These are phyloP conservation scores for Rubus idaeus DNA, from an alignment of 306 rosid species.

Conservation along the genomic window DNA sequence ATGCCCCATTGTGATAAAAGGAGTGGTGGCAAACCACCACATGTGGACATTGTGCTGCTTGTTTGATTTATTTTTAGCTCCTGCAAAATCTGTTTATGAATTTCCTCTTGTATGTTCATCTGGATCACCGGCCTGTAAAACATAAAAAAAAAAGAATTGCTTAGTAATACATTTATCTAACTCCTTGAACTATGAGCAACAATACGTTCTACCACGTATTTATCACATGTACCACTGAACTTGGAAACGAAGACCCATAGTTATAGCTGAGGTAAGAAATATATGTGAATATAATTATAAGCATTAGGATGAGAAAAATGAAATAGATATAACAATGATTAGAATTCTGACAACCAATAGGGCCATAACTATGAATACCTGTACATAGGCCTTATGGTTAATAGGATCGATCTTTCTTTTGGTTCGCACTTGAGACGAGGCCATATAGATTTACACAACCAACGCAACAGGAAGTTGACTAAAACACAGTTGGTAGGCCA, in stretches of 20 bases:
- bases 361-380: background rate
- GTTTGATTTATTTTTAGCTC: constrained; percentile 97
- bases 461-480: background rate
- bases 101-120: constrained; percentile 95
- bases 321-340: background rate
- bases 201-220: background rate
- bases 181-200: constrained; percentile 1
- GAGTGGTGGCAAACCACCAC: constrained; percentile 95
- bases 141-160: constrained; percentile 8
- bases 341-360: background rate
- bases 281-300: background rate
- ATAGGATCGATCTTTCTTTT: background rate
- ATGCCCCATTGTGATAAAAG: constrained; percentile 88
- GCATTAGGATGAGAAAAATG: background rate
- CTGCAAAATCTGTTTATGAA: constrained; percentile 95
- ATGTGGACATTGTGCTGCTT: constrained; percentile 91
- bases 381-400: constrained; percentile 4
- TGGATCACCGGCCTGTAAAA: constrained; percentile 82
- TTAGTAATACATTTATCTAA: constrained; percentile 2
- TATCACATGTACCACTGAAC: too few species aligned
- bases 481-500: background rate
- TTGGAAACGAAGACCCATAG: background rate
- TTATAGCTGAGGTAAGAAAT: background rate
- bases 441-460: background rate
- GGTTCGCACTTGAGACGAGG: background rate